A percentile compares a stretch with the other conserved stretches of the same genome.
Evolutionary conservation across 495 filamentous ascomycete genomes (phyloP).

Genomic region (Penicillium daleae): DNA sequence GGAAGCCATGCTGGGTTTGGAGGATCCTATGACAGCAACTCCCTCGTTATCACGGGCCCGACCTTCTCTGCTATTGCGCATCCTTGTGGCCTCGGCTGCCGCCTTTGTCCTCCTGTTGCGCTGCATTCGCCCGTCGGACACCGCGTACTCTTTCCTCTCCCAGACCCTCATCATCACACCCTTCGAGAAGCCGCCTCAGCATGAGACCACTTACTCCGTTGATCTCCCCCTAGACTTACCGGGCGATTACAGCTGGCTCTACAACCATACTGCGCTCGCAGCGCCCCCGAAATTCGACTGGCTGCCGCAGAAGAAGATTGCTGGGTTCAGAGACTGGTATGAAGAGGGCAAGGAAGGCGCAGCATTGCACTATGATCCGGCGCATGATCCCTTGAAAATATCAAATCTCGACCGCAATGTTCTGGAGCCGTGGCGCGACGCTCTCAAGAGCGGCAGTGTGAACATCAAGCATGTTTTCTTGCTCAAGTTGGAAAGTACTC

Average conservation of each 20-base stretch:
- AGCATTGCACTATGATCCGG: constrained; percentile 39
- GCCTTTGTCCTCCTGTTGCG: constrained; percentile 17
- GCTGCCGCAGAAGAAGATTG: constrained; percentile 26
- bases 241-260: constrained; percentile 32
- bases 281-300: constrained; percentile 26
- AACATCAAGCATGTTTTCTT: constrained; percentile 44
- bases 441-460: constrained; percentile 32
- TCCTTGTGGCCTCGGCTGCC: constrained; percentile 5
- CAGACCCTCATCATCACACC: constrained; percentile 28
- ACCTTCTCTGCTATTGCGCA: constrained; percentile 12
- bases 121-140: constrained; percentile 21
- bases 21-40: constrained; percentile 4
- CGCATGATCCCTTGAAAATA: constrained; percentile 42
- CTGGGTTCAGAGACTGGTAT: constrained; percentile 37
- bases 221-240: constrained; percentile 14
- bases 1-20: constrained; percentile 8
- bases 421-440: constrained; percentile 33
- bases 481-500: constrained; percentile 47
- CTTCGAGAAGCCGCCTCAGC: constrained; percentile 18
- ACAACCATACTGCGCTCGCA: constrained; percentile 28
- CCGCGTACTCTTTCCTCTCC: constrained; percentile 25
- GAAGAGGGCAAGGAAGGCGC: constrained; percentile 6
- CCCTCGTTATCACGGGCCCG: background rate
- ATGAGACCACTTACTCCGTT: constrained; percentile 11
- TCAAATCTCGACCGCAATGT: constrained; percentile 43